Base-by-base conservation (phyloP, 208 protist species). In the Angomonas deanei region DNA sequence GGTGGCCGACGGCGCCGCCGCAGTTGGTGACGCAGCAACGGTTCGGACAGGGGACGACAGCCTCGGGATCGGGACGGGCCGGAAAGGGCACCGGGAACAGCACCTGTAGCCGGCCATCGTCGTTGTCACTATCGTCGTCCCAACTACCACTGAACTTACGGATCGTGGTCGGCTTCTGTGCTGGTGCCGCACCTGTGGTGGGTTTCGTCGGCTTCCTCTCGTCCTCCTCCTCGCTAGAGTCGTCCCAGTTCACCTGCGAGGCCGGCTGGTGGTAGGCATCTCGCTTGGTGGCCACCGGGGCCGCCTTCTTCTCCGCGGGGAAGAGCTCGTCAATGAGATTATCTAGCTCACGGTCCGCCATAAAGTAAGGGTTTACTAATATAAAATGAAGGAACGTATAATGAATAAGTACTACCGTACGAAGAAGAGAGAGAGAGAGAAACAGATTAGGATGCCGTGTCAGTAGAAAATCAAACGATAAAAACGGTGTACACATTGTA, bases 241-340 rank as follows among this genome's bases (percentile, higher is more conserved):
- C 50, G 24, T 56, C 50, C 50, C 50, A 56, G 50, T 56, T 56
- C n/a, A 19, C 28, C 27, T 56, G 19, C 4, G 50, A 56, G 19
- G 50, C 50, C 8, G 50, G 50, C 3, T 23, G 5, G 28, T 28
- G 26, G 26, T 28, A 11, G 27, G 4, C 28, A 4, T 56, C 5
- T 11, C 5, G 3, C 15, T 34, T 33, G 13, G 26, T n/a, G 34
- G 34, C 34, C 8, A n/a, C 15, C 21, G 28, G 5, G n/a, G 5
- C 8, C 21, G 21, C 23, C 0, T 19, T 15, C 27, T 56, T 56
- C 28, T 56, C 23, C 27, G 59, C 74, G 10, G 86, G 77, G 70
- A 91, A 93, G 3, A 93, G 73, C 49, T 93, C 84, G 0, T 85
- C 68, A 39, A 93, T 93, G 28, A 93, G 58, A 15, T 79, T 61